Evolutionary conservation across 2,329 filamentous ascomycete genomes (phyloP), one percentile per base, ranked within the genome.

Genomic region (Emericellopsis atlantica): DNA sequence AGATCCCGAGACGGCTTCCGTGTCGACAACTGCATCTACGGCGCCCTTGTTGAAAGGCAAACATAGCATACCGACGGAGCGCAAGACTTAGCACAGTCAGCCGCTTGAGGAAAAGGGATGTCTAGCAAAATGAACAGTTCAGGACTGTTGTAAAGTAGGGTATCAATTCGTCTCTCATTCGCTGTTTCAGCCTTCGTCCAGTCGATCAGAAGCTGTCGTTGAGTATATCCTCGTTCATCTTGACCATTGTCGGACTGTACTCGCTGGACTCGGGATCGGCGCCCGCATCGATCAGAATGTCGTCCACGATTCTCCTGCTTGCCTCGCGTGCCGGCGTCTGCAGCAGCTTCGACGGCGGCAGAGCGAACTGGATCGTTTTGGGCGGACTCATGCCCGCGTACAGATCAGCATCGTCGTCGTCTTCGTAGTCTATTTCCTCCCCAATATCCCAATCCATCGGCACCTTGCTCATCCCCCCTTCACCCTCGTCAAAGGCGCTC

Each of bases 241-340:
- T 78, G 35, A 81, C 74, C 64, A 81, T 70, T 0, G 74, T 77
- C 4, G 77, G 78, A 48, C 76, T 81, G 51, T 78, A 74, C 52
- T 79, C 74, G 2, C 65, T 63, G 21, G 66, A 69, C 40, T 71
- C 68, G 5, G 54, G 55, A 41, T 76, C 72, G 5, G 73, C 81
- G 3, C 85, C 85, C 4, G 85, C 86, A 34, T 84, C 86, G 35
- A 83, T 61, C 6, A 92, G 64, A 37, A 93, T 73, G 53, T 90
- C 84, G 40, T 88, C 81, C 0, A 93, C 84, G 44, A 93, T 90
- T 42, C 79, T 74, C 56, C 74, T 81, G 52, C 84, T 89, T 4
- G 86, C 86, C 59, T 92, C 84, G 42, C 82, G 75, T 24, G 86
- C 85, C 81, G 85, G 86, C 38, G 86, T 93, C 57, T 89, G 85